Evolutionary conservation across 2,329 filamentous ascomycete genomes (phyloP), one percentile per base, ranked within the genome.

Genomic region (Aspergillus novofumigatus): DNA sequence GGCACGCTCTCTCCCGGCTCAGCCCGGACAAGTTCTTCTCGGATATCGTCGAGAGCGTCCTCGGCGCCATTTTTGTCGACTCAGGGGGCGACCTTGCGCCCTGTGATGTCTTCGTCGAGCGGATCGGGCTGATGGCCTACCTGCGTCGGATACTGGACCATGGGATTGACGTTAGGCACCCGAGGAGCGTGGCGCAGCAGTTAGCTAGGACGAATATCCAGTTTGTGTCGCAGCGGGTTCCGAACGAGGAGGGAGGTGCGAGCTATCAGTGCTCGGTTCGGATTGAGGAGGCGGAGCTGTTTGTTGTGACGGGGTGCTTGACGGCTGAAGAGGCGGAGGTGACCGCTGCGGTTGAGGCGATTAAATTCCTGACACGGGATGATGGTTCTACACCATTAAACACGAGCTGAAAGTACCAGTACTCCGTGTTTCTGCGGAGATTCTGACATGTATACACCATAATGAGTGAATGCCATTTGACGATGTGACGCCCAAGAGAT

Each of bases 21-120:
- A 79, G 81, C 14, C 81, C 86, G 0, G 84, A 84, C 17, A 97
- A 97, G 68, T 89, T 90, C 72, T 88, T 89, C 72, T 93, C 89
- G 0, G 92, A 97, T 70, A 75, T 97, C 7, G 79, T 97, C 9
- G 93, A 97, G 75, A 84, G 85, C 32, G 70, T 95, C 0, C 73
- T 97, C 0, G 93, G 90, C 0, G 92, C 92, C 0, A 81, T 97
- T 0, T 97, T 89, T 79, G 78, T 96, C 21, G 94, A 97, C 70
- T 89, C 81, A 0, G 63, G 81, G 0, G 89, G 88, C 0, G 80
- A 82, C 1, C 68, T 91, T 14, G 76, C 76, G 0, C 71, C 69
- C 0, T 95, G 91, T 65, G 77, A 81, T 51, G 67, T 53, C 0
- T 80, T 97, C 41, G 70, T 91, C 0, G 79, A 83, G 48, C 75